Evolutionary conservation across 2,329 filamentous ascomycete genomes (phyloP), one percentile per base, ranked within the genome.

Genomic region (Colletotrichum eremochloae): DNA sequence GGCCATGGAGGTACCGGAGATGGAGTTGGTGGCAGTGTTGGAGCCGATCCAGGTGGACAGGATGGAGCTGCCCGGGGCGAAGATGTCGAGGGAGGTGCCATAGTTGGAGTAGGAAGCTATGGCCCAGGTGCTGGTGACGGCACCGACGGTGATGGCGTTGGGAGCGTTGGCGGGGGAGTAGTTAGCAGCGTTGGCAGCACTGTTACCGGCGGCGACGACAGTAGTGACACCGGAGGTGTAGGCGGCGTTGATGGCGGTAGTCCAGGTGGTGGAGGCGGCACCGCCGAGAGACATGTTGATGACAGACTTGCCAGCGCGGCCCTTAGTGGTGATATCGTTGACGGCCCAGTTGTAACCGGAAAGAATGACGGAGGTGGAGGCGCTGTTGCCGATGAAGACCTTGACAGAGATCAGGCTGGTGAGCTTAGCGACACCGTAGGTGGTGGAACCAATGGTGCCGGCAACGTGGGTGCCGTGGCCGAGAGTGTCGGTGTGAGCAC

Each of bases 1-100:
- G 2, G 90, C 88, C 89, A 91, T 91, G 42, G 86, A 89, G 5
- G 90, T 92, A 40, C 90, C 90, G 6, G 84, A 87, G 76, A 90
- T 84, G 42, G 77, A 83, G 60, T 81, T 81, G 36, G 78, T 85
- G 33, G 86, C 83, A 8, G 76, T 82, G 48, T 68, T 82, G 72
- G 78, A 76, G 36, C 82, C 81, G 63, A 83, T 83, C 82, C 83
- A 89, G 2, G 88, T 79, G 60, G 84, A 87, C 14, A 84, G 77
- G 57, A 89, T 79, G 62, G 75, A 74, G 3, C 82, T 80, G 15
- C 87, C 88, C 1, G 88, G 85, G 1, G 87, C 88, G 65, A 86
- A 87, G 74, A 90, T 77, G 74, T 89, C 86, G 63, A 90, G 81
- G 15, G 77, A 64, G 5, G 75, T 40, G 14, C 88, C 88, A 68